Evolutionary conservation across 2,329 filamentous ascomycete genomes (phyloP), one percentile per base, ranked within the genome.

Genomic region (Hypomyces perniciosus): DNA sequence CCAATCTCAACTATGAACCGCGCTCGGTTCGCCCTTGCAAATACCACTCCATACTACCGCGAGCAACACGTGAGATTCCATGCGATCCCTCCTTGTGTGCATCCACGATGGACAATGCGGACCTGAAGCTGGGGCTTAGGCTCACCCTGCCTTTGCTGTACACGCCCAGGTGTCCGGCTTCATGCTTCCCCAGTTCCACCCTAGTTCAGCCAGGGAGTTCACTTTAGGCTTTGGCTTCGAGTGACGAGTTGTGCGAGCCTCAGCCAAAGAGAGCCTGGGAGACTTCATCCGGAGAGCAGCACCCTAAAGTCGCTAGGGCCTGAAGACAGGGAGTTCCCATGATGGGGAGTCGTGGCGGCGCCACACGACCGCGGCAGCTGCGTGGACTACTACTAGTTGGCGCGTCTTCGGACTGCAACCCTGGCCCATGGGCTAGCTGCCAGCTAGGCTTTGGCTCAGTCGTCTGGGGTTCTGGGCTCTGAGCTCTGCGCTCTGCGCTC

Each of bases 131-230:
- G 33, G 37, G 41, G 38, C 44, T 43, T 30, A 33, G 29, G 29
- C 8, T 44, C 37, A 31, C 39, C 46, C 34, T 29, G 35, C 26
- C n/a, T 38, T 31, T 38, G 20, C 39, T 20, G 20, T 8, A 28
- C 13, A 31, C 50, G 42, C 35, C 31, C 44, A 28, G 44, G 8
- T 28, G 27, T 37, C 28, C 33, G 29, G 13, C 30, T 29, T 20
- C 33, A 35, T 30, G 31, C 35, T 52, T 52, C 50, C 50, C 50
- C 50, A 52, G 50, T 41, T 35, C 45, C 45, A 33, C 45, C 37
- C 8, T 33, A 27, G 48, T 20, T 12, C 7, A 33, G 27, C 42
- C 40, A 30, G 20, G 20, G 20, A 20, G 20, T 3, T 20, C 20
- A 20, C 20, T 20, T 20, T 20, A 20, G 20, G 20, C 20, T 20